A percentile compares a stretch with the other conserved stretches of the same genome.
Evolutionary conservation across 2,329 filamentous ascomycete species (phyloP).

Genomic region (Trichoderma arundinaceum): DNA sequence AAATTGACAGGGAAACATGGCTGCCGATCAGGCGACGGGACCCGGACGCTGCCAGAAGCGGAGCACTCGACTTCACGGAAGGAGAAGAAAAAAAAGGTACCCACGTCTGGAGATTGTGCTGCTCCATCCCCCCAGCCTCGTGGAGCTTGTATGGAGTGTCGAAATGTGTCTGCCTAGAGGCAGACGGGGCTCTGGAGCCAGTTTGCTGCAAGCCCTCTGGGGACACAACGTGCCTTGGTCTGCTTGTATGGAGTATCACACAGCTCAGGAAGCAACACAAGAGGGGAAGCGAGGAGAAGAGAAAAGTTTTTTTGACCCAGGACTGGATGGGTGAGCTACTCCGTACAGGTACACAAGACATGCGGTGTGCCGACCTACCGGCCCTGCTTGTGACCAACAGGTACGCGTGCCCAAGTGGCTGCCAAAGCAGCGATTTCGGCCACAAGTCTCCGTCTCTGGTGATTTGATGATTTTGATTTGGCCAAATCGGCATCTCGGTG

Average conservation of each 20-base stretch:
- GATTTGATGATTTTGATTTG: background rate
- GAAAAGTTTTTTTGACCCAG: background rate
- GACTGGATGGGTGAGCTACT: background rate
- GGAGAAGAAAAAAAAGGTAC: constrained; percentile 4
- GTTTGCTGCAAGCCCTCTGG: constrained; percentile 30
- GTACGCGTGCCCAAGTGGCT: constrained; percentile 16
- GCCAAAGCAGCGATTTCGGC: constrained; percentile 21
- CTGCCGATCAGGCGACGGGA: constrained; percentile 27
- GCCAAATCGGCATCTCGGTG: background rate
- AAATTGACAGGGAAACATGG: constrained; percentile 14
- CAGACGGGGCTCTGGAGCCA: constrained; percentile 22
- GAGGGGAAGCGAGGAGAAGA: background rate
- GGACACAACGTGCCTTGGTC: constrained; percentile 10
- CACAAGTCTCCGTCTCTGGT: background rate
- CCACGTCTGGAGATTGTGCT: constrained; percentile 4
- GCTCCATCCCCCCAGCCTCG: constrained; percentile 20
- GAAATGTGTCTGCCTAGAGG: constrained; percentile 32
- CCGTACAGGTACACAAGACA: background rate
- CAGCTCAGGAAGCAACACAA: constrained; percentile 10
- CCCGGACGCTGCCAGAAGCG: constrained; percentile 26
- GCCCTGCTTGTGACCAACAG: constrained; percentile 22
- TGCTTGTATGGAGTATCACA: background rate
- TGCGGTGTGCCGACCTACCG: constrained; percentile 25
- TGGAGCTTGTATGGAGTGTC: constrained; percentile 26
- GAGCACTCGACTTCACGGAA: constrained; percentile 15